A percentile compares a stretch with the other conserved stretches of the same genome.
Evolutionary conservation across 129 eudicot genomes (phyloP).

Genomic region (Arctium minus): DNA sequence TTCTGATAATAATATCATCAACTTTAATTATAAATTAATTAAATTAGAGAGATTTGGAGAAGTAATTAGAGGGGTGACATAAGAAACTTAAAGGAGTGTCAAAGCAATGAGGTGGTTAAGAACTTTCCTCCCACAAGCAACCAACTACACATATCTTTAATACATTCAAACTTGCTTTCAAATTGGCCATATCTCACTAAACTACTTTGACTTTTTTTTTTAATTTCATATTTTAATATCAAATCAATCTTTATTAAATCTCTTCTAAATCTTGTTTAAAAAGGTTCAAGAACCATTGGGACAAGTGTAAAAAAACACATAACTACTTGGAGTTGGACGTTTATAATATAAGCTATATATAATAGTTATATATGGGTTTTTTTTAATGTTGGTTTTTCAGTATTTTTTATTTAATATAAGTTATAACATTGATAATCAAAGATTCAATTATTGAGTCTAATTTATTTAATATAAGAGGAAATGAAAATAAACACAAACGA

Average conservation of each 20-base stretch:
- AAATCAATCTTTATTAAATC: constrained; percentile 1
- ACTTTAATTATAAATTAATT: neutral
- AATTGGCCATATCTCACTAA: constrained; percentile 19
- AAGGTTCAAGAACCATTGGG: constrained; percentile 2
- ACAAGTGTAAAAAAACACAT: neutral
- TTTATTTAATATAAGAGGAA: too few species aligned
- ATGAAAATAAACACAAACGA: too few species aligned
- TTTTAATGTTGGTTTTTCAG: too few species aligned
- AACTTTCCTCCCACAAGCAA: constrained; percentile 26
- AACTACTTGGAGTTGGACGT: too few species aligned
- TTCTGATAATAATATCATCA: neutral
- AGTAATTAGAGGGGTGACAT: constrained; percentile 23
- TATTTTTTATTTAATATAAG: too few species aligned
- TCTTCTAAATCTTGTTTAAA: neutral
- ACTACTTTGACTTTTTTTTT: constrained; percentile 20
- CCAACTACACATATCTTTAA: constrained; percentile 16
- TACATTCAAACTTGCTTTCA: constrained; percentile 42
- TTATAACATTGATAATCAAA: too few species aligned
- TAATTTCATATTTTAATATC: neutral
- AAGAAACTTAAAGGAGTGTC: constrained; percentile 33
- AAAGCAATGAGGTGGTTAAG: constrained; percentile 33
- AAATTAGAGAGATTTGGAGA: neutral
- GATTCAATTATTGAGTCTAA: too few species aligned
- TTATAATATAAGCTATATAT: too few species aligned
- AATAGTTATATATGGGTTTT: too few species aligned